These are phyloP conservation scores for Aristolochia californica DNA, from an alignment of 164 flowering plant species.

Conservation along the genomic window DNA sequence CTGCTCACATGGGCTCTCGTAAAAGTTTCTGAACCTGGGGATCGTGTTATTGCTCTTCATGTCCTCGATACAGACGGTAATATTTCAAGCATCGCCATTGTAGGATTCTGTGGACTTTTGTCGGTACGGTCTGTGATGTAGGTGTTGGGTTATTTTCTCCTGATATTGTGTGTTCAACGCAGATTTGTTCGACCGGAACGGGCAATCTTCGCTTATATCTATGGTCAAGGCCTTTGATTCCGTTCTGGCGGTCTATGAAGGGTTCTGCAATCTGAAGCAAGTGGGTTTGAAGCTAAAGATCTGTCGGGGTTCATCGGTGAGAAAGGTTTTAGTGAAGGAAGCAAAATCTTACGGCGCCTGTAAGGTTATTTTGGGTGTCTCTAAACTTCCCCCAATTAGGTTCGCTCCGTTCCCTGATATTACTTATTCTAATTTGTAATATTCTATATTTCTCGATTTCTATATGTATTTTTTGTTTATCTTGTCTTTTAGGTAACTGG, in stretches of 20 bases:
- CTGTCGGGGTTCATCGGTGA: constrained; percentile 64
- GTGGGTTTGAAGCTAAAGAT: constrained; percentile 86
- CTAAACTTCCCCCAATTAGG: constrained; percentile 9
- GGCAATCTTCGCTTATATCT: constrained; percentile 44
- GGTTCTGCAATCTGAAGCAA: constrained; percentile 95
- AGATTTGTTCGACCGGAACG: constrained; percentile 6
- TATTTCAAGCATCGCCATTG: neutral
- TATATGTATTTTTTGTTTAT: too few relatives aligned
- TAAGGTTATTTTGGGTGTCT: constrained; percentile 57
- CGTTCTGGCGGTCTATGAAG: constrained; percentile 86
- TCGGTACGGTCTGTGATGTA: neutral
- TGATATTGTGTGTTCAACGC: neutral
- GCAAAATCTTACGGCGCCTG: constrained; percentile 46
- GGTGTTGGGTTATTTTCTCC: neutral
- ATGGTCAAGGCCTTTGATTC: constrained; percentile 79
- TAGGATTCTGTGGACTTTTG: neutral
- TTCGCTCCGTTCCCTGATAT: neutral
- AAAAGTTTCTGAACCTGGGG: constrained; percentile 77
- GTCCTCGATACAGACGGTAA: constrained; percentile 52
- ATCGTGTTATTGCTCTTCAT: constrained; percentile 72
- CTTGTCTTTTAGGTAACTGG: too few relatives aligned
- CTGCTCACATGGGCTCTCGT: constrained; percentile 89
- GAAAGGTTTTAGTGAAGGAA: constrained; percentile 55
- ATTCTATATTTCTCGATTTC: too few relatives aligned
- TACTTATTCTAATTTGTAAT: too few relatives aligned